Evolutionary conservation across 768 basidiomycete genomes (phyloP).

Genomic region (Termitomyces sp.): DNA sequence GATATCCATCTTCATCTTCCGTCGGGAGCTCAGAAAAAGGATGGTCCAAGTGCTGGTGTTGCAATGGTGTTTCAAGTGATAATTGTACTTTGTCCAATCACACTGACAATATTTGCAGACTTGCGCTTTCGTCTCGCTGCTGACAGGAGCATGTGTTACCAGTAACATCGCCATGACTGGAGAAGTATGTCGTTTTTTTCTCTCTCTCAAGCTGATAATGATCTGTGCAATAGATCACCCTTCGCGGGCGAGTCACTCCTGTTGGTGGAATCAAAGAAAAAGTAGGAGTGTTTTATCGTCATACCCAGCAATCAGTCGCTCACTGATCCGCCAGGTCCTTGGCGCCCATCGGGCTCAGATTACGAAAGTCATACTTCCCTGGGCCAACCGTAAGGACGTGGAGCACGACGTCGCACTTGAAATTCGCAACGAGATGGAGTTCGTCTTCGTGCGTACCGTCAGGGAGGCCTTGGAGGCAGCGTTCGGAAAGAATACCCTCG

Average conservation of each 20-base stretch:
- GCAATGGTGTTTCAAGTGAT: constrained; percentile 64
- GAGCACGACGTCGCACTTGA: constrained; percentile 78
- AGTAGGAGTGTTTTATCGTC: constrained; percentile 15
- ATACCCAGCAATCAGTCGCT: not conserved
- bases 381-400: constrained; percentile 82
- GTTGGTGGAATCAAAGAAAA: constrained; percentile 94
- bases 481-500: constrained; percentile 65
- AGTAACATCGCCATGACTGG: constrained; percentile 84
- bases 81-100: not conserved
- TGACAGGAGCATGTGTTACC: constrained; percentile 72
- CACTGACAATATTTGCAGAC: constrained; percentile 33
- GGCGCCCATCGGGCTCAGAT: constrained; percentile 87
- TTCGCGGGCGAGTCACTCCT: constrained; percentile 74
- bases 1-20: constrained; percentile 90
- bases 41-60: constrained; percentile 87
- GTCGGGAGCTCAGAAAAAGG: constrained; percentile 88
- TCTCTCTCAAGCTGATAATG: not conserved
- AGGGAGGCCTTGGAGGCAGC: constrained; percentile 79
- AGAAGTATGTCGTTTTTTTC: constrained; percentile 43
- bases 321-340: constrained; percentile 41
- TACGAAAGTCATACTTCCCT: constrained; percentile 78
- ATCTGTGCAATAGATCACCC: constrained; percentile 51
- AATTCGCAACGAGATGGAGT: constrained; percentile 68
- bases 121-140: constrained; percentile 81
- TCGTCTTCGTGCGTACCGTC: constrained; percentile 76